phyloP scores from a whole-genome alignment of 148 eudicot genomes.

The Amaranthus cruentus region DNA sequence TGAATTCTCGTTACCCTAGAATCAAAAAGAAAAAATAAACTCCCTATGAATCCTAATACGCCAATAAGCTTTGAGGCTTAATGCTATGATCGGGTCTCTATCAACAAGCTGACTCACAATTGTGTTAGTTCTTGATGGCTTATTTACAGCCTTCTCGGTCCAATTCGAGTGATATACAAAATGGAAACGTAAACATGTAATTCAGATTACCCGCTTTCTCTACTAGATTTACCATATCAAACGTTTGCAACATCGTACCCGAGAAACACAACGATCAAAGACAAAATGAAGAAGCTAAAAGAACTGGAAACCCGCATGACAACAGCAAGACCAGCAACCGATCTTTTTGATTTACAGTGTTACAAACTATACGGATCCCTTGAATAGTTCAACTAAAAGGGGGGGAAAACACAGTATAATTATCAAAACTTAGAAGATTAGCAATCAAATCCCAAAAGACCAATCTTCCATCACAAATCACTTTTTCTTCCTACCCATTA shows the following conservation, averaged over 20 bases:
- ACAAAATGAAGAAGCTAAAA: too few relatives aligned
- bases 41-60: background rate
- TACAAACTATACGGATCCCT: too few relatives aligned
- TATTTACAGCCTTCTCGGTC: background rate
- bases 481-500: background rate
- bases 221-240: background rate
- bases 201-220: conserved; percentile 11
- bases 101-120: conserved; percentile 3
- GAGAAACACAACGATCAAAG: too few relatives aligned
- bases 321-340: too few relatives aligned
- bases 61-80: background rate
- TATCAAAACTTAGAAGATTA: background rate
- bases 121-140: background rate
- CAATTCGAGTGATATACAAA: conserved; percentile 5
- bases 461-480: background rate
- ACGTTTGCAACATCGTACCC: background rate
- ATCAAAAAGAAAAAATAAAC: background rate
- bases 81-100: conserved; percentile 5
- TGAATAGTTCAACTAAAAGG: too few relatives aligned
- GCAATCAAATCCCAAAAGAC: conserved; percentile 15
- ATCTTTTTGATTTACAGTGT: too few relatives aligned
- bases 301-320: too few relatives aligned
- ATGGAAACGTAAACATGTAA: conserved; percentile 22
- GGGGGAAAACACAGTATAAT: background rate
- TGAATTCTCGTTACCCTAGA: too few relatives aligned